phyloP scores from a whole-genome alignment of 495 filamentous ascomycete species.

The Xylaria acuta region DNA sequence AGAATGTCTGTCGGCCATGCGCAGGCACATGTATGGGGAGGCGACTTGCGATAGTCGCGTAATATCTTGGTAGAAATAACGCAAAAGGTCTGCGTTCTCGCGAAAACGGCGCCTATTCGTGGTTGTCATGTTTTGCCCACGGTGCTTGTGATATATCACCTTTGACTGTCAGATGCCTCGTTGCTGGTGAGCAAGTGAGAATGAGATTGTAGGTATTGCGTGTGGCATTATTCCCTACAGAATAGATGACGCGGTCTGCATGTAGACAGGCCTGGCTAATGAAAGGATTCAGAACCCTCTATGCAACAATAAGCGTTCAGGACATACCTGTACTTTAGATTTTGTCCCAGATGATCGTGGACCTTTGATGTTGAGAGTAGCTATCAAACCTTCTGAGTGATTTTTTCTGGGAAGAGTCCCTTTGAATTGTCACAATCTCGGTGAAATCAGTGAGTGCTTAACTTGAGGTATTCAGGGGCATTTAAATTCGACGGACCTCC shows the following conservation, averaged over 20 bases:
- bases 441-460: background rate
- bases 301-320: background rate
- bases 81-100: background rate
- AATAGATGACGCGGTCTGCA: background rate
- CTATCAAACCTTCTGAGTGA: background rate
- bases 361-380: background rate
- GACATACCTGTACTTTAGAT: background rate
- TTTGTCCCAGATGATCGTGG: background rate
- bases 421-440: background rate
- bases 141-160: too few species aligned
- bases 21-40: background rate
- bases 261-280: background rate
- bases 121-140: background rate
- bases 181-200: background rate
- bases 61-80: constrained; percentile 1
- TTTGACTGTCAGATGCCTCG: too few species aligned
- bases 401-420: background rate
- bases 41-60: background rate
- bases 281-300: background rate
- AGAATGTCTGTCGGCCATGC: background rate
- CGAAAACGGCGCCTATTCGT: background rate
- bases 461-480: background rate
- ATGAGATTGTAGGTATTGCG: background rate
- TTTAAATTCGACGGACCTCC: background rate
- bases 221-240: background rate